Evolutionary conservation across 768 basidiomycete species (phyloP), one percentile per base, ranked within the genome.

Genomic region (Amanita thiersii): DNA sequence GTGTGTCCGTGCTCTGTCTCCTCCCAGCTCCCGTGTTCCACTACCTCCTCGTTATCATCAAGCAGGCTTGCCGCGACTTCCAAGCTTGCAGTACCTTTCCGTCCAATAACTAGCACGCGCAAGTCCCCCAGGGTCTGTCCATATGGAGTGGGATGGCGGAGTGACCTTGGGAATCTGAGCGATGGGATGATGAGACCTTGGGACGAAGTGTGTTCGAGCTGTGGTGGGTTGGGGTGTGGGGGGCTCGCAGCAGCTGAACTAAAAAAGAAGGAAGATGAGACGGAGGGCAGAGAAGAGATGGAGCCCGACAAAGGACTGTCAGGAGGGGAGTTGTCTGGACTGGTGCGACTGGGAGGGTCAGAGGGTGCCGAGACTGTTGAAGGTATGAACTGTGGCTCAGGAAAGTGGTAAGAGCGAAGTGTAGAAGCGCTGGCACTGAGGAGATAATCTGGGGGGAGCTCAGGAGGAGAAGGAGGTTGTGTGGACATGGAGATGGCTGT

Each of bases 211-310:
- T 60, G 59, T 42, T 70, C 68, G 36, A 39, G 25, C 34, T 38
- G 24, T 33, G 29, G 38, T 19, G 62, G 62, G 14, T 65, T 68
- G 14, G 62, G 53, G 39, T 65, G 65, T 0, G 62, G 76, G 2
- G 77, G 82, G 47, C 79, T 81, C 1, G 75, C 75, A 9, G 79
- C 79, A 0, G 73, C 78, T 7, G 82, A 85, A 23, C 81, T 83
- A 63, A 83, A 85, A 63, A 86, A 82, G 68, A 84, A 84, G 1
- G 80, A 81, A 1, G 80, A 83, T 12, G 77, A 73, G 9, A 83
- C 75, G 1, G 81, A 83, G 1, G 83, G 83, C 2, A 85, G 64
- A 4, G 83, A 85, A 1, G 83, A 85, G 29, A 77, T 61, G 1
- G 79, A 81, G 37, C 68, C 77, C 6, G 74, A 67, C 30, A 73